Evolutionary conservation across 768 basidiomycete species (phyloP).

Genomic region (Lactifluus rugatus): DNA sequence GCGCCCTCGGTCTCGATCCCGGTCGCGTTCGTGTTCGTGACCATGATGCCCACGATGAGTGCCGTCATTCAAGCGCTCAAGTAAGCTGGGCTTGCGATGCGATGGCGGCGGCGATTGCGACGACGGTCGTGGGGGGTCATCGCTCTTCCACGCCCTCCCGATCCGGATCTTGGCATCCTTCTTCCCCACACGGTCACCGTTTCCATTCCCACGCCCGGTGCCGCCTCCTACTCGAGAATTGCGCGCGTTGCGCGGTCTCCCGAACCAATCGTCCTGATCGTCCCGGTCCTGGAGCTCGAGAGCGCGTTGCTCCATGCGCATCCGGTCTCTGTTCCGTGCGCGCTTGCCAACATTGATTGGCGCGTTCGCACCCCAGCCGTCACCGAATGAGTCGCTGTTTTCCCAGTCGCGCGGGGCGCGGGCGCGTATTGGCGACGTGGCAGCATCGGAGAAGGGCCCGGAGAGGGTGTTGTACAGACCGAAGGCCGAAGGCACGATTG

Average conservation of each 20-base stretch:
- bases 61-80: constrained; percentile 1
- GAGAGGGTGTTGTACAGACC: constrained; percentile 47
- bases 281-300: constrained; percentile 36
- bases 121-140: not conserved
- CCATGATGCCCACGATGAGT: not conserved
- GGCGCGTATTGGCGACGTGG: constrained; percentile 20
- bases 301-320: constrained; percentile 43
- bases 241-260: constrained; percentile 27
- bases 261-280: constrained; percentile 63
- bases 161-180: constrained; percentile 22
- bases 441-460: constrained; percentile 48
- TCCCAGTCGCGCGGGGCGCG: constrained; percentile 38
- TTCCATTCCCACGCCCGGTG: constrained; percentile 20
- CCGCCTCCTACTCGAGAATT: constrained; percentile 19
- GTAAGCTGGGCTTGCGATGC: constrained; percentile 1
- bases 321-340: constrained; percentile 50
- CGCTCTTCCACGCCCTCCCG: constrained; percentile 16
- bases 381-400: constrained; percentile 29
- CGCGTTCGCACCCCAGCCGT: constrained; percentile 37
- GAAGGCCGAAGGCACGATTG: constrained; percentile 57
- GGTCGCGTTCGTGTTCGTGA: not conserved
- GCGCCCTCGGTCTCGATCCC: not conserved
- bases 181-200: constrained; percentile 23
- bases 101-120: not conserved
- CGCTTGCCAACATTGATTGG: constrained; percentile 58